Evolutionary conservation across 805 yeast genomes (phyloP).

Genomic region (Saturnispora sanitii): DNA sequence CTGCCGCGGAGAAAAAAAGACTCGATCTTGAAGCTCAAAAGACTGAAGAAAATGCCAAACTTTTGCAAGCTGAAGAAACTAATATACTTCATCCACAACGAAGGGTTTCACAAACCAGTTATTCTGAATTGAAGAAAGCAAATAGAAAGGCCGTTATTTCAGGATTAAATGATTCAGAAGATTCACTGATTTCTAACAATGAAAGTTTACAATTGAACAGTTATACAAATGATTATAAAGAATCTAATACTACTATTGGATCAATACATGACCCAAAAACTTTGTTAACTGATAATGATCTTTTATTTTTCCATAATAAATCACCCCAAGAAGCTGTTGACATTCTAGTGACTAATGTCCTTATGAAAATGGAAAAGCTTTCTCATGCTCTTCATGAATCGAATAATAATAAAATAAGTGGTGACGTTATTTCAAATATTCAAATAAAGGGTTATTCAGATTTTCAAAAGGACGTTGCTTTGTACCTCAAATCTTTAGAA

Average conservation of each 20-base stretch:
- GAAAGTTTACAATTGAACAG: too few species aligned
- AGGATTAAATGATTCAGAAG: too few species aligned
- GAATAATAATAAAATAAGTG: not conserved
- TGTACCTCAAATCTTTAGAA: slow-evolving; percentile 2
- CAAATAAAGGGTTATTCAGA: not conserved
- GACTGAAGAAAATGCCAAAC: not conserved
- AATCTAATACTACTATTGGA: not conserved
- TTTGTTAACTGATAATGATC: not conserved
- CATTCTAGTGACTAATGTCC: not conserved
- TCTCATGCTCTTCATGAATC: not conserved
- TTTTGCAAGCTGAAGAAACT: not conserved
- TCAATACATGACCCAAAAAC: too few species aligned
- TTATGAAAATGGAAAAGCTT: slow-evolving; percentile 6
- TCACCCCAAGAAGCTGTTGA: slow-evolving; percentile 9
- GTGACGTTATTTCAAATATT: not conserved
- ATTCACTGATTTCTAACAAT: too few species aligned
- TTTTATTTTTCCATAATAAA: not conserved
- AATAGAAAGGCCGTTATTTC: not conserved
- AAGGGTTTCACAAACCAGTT: not conserved
- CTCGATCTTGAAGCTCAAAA: not conserved
- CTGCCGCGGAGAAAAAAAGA: slow-evolving; percentile 48
- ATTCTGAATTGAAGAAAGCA: not conserved
- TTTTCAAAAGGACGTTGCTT: slow-evolving; percentile 4
- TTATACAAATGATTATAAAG: not conserved
- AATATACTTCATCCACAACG: not conserved